These are phyloP conservation scores for Pilobolus umbonatus DNA, from an alignment of 192 early-diverging fungal genomes.

Conservation along the genomic window DNA sequence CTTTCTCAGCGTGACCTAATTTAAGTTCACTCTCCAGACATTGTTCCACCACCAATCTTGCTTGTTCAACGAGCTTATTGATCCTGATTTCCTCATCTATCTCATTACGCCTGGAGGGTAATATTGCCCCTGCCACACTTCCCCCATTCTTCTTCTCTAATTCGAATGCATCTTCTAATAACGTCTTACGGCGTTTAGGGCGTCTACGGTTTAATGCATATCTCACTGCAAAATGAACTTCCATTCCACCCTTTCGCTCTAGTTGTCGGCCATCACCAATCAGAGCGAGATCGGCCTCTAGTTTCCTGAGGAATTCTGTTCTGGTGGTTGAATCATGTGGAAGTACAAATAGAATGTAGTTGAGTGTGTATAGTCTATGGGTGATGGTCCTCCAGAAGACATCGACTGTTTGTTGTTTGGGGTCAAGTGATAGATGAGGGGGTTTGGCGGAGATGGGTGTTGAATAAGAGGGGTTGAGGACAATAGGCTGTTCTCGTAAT, in stretches of 20 bases:
- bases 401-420: neutral
- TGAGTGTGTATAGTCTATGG: constrained; percentile 29
- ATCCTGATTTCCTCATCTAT: neutral
- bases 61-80: constrained; percentile 17
- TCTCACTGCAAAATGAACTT: constrained; percentile 24
- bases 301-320: neutral
- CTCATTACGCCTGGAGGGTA: neutral
- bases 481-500: neutral
- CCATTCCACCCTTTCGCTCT: constrained; percentile 17
- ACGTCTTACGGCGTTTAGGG: neutral
- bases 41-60: constrained; percentile 21
- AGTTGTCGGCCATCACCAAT: constrained; percentile 4
- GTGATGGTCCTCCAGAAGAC: constrained; percentile 20
- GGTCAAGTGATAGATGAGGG: neutral
- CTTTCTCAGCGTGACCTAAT: constrained; percentile 27
- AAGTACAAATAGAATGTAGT: constrained; percentile 27
- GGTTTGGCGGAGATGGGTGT: neutral
- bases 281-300: constrained; percentile 4
- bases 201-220: constrained; percentile 17
- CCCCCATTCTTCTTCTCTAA: neutral
- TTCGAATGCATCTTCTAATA: constrained; percentile 15
- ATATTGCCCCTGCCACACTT: neutral
- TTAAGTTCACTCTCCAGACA: constrained; percentile 35
- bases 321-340: constrained; percentile 4
- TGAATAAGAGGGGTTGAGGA: neutral